Evolutionary conservation across 2,329 filamentous ascomycete species (phyloP).

Genomic region (Gnomoniopsis smithogilvyi): DNA sequence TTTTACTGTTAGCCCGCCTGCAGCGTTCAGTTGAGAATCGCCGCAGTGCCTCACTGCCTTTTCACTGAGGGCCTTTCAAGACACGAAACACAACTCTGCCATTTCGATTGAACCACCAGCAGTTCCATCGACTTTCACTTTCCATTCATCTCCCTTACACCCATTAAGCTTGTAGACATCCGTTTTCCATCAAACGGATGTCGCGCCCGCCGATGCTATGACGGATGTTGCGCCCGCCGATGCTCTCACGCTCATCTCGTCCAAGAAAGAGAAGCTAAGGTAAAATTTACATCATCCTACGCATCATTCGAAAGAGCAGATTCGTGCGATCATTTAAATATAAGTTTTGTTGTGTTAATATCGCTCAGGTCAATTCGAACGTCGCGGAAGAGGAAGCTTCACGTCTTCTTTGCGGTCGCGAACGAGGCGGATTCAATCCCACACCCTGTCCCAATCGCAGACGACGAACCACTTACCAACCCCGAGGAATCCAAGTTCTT

Average conservation of each 20-base stretch:
- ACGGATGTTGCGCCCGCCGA: conserved; percentile 67
- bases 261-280: conserved; percentile 61
- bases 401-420: conserved; percentile 79
- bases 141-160: conserved; percentile 28
- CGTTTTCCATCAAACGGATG: conserved; percentile 64
- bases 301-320: conserved; percentile 41
- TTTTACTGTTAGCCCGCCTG: no score
- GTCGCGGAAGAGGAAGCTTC: conserved; percentile 88
- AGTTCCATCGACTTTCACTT: conserved; percentile 32
- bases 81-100: conserved; percentile 19
- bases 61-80: background rate
- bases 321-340: conserved; percentile 48
- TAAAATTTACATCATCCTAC: conserved; percentile 35
- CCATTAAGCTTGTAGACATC: conserved; percentile 42
- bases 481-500: conserved; percentile 54
- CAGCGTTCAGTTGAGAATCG: no score
- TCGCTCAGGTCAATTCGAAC: conserved; percentile 64
- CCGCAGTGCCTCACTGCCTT: no score
- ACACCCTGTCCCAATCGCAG: conserved; percentile 53
- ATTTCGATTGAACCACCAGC: conserved; percentile 30
- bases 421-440: conserved; percentile 63
- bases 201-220: conserved; percentile 66
- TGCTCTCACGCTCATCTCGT: conserved; percentile 64
- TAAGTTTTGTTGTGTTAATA: conserved; percentile 42
- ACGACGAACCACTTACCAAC: conserved; percentile 52